Percentiles rank a stretch among this genome's conserved stretches.
phyloP scores from a whole-genome alignment of 768 basidiomycete species.

The Terana coerulea region DNA sequence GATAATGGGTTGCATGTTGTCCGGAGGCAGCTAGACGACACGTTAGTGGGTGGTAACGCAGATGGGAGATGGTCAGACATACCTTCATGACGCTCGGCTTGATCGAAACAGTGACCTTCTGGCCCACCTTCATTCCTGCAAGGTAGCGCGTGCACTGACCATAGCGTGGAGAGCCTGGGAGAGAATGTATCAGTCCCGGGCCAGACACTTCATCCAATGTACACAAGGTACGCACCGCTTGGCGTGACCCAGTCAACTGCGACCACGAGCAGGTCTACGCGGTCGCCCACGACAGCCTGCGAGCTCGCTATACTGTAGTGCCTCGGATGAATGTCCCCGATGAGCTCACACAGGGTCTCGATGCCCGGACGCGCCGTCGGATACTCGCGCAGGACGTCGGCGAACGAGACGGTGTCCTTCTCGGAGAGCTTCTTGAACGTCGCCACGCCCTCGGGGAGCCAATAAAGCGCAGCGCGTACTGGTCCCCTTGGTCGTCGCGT shows the following conservation, averaged over 20 bases:
- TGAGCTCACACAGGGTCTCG: constrained; percentile 79
- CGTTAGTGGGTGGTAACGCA: no score
- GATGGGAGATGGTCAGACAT: no score
- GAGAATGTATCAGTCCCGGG: neutral
- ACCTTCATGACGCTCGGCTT: constrained; percentile 99
- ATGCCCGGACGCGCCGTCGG: constrained; percentile 77
- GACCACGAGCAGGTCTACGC: constrained; percentile 92
- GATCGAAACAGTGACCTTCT: constrained; percentile 95
- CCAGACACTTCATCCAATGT: neutral
- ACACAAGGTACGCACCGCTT: constrained; percentile 50
- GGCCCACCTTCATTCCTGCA: constrained; percentile 74
- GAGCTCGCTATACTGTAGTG: constrained; percentile 98
- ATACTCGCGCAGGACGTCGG: constrained; percentile 77
- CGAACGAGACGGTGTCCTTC: constrained; percentile 92
- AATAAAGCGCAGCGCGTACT: constrained; percentile 84
- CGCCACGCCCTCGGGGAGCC: constrained; percentile 86
- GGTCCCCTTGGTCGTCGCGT: constrained; percentile 69
- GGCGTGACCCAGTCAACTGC: constrained; percentile 94
- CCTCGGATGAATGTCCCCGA: constrained; percentile 94
- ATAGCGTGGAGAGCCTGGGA: constrained; percentile 65
- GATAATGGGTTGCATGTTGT: constrained; percentile 85
- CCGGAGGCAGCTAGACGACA: constrained; percentile 66
- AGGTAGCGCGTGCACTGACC: constrained; percentile 98
- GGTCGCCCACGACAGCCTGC: constrained; percentile 91
- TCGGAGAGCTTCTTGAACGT: constrained; percentile 96